Evolutionary conservation across 352 stramenopile genomes (phyloP).

Genomic region (Phytophthora pseudosyringae): DNA sequence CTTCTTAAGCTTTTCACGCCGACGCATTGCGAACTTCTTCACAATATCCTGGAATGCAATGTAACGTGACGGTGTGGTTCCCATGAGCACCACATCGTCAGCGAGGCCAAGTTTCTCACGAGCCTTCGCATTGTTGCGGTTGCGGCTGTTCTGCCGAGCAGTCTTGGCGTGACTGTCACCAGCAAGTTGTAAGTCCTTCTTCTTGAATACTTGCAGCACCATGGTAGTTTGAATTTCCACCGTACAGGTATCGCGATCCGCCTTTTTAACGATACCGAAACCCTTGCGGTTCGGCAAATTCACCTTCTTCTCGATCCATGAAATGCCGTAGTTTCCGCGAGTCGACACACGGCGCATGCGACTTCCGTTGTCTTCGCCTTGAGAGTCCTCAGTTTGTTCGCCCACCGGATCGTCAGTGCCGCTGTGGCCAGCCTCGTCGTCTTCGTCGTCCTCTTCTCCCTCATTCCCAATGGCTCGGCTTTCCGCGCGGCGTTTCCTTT

Average conservation of each 20-base stretch:
- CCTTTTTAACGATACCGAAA: constrained; percentile 81
- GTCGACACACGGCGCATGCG: constrained; percentile 76
- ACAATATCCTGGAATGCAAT: constrained; percentile 86
- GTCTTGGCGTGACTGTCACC: constrained; percentile 63
- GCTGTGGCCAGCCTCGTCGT: constrained; percentile 57
- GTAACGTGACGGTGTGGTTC: constrained; percentile 81
- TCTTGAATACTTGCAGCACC: constrained; percentile 84
- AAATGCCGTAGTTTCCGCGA: constrained; percentile 85
- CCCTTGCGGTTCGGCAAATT: constrained; percentile 78
- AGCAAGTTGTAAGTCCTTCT: constrained; percentile 84
- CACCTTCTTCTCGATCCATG: constrained; percentile 90
- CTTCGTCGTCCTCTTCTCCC: constrained; percentile 50
- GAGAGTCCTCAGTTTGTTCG: constrained; percentile 80
- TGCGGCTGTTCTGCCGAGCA: constrained; percentile 59
- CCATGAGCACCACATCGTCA: constrained; percentile 83
- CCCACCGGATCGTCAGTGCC: constrained; percentile 54
- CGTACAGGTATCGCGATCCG: constrained; percentile 85
- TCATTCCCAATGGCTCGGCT: constrained; percentile 31
- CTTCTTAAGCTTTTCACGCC: constrained; percentile 84
- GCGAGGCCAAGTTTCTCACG: constrained; percentile 53
- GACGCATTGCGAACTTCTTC: constrained; percentile 83
- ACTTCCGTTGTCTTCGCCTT: constrained; percentile 78
- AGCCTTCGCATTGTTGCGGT: constrained; percentile 74
- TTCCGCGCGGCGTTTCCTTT: constrained; percentile 58
- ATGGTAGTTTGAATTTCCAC: constrained; percentile 61